Evolutionary conservation across 441 rosid genomes (phyloP).

Genomic region (Bocquillonia castaneifolia): DNA sequence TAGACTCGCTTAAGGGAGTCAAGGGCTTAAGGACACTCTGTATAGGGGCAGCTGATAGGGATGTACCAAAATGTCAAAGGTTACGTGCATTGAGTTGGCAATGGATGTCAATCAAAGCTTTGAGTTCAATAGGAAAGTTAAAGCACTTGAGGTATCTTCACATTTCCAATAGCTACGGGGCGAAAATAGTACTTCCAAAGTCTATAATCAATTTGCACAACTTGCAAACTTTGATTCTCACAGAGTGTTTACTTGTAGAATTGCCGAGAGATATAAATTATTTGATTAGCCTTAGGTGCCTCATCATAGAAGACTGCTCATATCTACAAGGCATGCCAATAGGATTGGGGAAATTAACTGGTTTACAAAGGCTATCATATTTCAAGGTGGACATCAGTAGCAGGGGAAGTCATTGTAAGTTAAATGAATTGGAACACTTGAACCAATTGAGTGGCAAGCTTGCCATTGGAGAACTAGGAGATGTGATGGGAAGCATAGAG

Average conservation of each 20-base stretch:
- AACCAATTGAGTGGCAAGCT: not conserved
- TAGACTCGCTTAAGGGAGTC: not conserved
- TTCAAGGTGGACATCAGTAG: too few relatives aligned
- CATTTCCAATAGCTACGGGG: not conserved
- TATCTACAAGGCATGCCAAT: not conserved
- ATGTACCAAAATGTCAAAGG: too few relatives aligned
- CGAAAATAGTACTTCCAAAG: constrained; percentile 2
- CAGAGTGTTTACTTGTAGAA: constrained; percentile 14
- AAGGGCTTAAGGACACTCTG: constrained; percentile 16
- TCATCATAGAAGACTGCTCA: not conserved
- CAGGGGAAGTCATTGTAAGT: not conserved
- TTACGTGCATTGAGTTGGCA: too few relatives aligned
- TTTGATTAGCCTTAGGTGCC: constrained; percentile 7
- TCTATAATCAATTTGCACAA: constrained; percentile 2
- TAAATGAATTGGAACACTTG: too few relatives aligned
- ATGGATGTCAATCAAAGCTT: too few relatives aligned
- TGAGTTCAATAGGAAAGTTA: constrained; percentile 15
- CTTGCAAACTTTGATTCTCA: constrained; percentile 6
- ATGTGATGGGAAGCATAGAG: too few relatives aligned
- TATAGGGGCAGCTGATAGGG: too few relatives aligned
- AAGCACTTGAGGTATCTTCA: constrained; percentile 17
- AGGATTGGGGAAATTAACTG: not conserved
- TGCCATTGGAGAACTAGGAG: too few relatives aligned
- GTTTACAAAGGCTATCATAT: too few relatives aligned
- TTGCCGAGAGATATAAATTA: constrained; percentile 10